Conservation (phyloP, 352 stramenopile genomes). For the Globisporangium splendens region DNA sequence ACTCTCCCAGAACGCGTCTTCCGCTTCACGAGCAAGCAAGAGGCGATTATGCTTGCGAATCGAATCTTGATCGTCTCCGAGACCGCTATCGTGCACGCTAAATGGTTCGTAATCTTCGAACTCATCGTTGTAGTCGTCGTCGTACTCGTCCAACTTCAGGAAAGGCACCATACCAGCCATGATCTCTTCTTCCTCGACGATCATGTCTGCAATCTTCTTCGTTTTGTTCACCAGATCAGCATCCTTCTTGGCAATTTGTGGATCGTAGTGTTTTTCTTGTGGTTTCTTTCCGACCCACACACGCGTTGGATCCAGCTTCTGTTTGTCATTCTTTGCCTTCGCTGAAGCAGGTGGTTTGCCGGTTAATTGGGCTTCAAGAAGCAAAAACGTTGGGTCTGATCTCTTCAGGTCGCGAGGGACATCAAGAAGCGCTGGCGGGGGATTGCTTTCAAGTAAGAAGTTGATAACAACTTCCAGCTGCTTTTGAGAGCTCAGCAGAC, state of each 20-base stretch:
- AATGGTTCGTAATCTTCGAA: conserved; percentile 80
- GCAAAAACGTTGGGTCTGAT: conserved; percentile 25
- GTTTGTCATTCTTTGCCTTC: conserved; percentile 9
- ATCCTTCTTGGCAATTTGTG: conserved; percentile 45
- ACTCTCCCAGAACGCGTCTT: conserved; percentile 65
- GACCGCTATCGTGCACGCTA: conserved; percentile 40
- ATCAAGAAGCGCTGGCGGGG: conserved; percentile 28
- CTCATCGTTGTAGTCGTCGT: conserved; percentile 87
- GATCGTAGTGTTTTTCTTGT: conserved; percentile 55
- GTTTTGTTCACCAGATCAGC: conserved; percentile 45
- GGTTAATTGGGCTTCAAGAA: conserved; percentile 24
- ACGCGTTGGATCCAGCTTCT: conserved; percentile 41
- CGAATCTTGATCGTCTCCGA: conserved; percentile 41
- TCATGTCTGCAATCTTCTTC: conserved; percentile 45
- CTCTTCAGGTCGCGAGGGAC: conserved; percentile 27
- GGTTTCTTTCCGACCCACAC: conserved; percentile 70
- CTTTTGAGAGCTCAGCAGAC: conserved; percentile 36
- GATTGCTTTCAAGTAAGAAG: conserved; percentile 52
- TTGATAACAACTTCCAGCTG: conserved; percentile 58
- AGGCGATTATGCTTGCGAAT: conserved; percentile 54
- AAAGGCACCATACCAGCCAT: conserved; percentile 20
- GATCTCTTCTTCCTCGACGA: conserved; percentile 47
- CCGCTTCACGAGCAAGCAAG: conserved; percentile 49
- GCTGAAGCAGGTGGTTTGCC: conserved; percentile 10
- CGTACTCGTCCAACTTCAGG: conserved; percentile 48